Evolutionary conservation across 176 grass and related monocot species (phyloP).

Genomic region (Secale cereale): DNA sequence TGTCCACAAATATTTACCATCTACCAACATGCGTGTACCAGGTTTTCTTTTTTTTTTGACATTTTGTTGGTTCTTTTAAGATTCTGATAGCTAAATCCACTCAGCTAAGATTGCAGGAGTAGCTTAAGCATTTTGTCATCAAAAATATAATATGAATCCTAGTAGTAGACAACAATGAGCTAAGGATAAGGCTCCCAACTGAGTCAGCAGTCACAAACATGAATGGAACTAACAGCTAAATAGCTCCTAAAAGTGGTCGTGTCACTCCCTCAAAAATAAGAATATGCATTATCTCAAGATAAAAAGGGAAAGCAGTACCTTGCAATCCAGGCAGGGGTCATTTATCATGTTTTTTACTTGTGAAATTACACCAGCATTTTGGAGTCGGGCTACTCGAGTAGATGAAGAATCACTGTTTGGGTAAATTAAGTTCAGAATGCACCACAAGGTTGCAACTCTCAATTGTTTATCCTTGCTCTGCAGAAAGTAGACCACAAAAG

Average conservation of each 20-base stretch:
- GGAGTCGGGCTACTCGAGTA: slow-evolving; percentile 52
- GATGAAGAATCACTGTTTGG: slow-evolving; percentile 49
- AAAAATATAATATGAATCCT: neutral
- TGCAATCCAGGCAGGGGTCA: slow-evolving; percentile 93
- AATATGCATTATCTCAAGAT: neutral
- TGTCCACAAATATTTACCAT: neutral
- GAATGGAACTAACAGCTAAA: slow-evolving; percentile 15
- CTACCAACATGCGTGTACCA: neutral
- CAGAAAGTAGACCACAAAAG: slow-evolving; percentile 63
- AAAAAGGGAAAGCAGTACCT: slow-evolving; percentile 42
- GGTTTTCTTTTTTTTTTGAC: neutral
- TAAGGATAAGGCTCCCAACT: slow-evolving; percentile 1
- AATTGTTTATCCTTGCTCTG: slow-evolving; percentile 80
- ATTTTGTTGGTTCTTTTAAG: neutral
- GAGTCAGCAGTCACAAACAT: slow-evolving; percentile 3
- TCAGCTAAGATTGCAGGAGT: neutral
- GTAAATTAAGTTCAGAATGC: slow-evolving; percentile 72
- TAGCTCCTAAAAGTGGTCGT: neutral
- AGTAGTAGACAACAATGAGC: neutral
- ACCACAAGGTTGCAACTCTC: slow-evolving; percentile 80
- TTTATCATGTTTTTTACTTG: slow-evolving; percentile 88
- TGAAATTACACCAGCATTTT: slow-evolving; percentile 68
- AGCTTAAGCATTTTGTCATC: neutral
- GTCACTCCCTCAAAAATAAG: neutral
- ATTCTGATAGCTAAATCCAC: neutral